Base-by-base conservation (phyloP, 306 rosid genomes). In the Casuarina cunninghamiana region DNA sequence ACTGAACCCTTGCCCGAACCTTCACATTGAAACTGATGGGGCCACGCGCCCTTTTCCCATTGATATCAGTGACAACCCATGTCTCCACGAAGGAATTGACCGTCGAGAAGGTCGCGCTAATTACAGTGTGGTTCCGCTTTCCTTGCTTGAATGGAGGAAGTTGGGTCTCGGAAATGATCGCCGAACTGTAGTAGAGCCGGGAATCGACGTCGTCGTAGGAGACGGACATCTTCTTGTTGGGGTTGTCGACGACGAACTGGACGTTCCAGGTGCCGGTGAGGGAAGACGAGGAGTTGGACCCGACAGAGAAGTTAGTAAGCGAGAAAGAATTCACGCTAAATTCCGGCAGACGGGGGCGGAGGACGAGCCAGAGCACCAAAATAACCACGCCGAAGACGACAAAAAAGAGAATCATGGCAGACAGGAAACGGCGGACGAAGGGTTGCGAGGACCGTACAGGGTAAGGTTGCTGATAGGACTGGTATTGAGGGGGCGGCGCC, bases 261-360 rank as follows among this genome's bases (percentile, higher is more conserved):
- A 83, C 68, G 58, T 80, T 46, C 96, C 97, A 92, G 17, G 83
- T 80, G 79, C 93, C 97, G 71, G 88, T 69, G 7, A 95, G 0
- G 58, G 91, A 54, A 72, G 84, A 81, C 65, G 85, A 0, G 4
- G 84, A 10, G 11, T 77, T 45, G 58, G 58, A 16, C 19, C 5
- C 41, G 42, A 87, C 17, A 38, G 96, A 79, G 82, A 95, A 83
- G 69, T 84, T 78, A 49, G 89, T 0, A 50, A 95, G 42, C 0
- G 94, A 78, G 63, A 91, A 50, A 0, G 96, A 53, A 35, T 86
- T 87, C 80, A 95, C 21, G 0, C 71, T 82, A 84, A 88, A 83
- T 41, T 85, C 76, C 0, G 97, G 99, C 82, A 88, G 78, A 3
- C 83, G 87, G 38, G 99, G 99, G 49, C 97, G 97, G 35, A 95